Percentiles rank a stretch among this genome's conserved stretches.
Evolutionary conservation across 2,329 filamentous ascomycete species (phyloP).

Genomic region (Aureobasidium sp.): DNA sequence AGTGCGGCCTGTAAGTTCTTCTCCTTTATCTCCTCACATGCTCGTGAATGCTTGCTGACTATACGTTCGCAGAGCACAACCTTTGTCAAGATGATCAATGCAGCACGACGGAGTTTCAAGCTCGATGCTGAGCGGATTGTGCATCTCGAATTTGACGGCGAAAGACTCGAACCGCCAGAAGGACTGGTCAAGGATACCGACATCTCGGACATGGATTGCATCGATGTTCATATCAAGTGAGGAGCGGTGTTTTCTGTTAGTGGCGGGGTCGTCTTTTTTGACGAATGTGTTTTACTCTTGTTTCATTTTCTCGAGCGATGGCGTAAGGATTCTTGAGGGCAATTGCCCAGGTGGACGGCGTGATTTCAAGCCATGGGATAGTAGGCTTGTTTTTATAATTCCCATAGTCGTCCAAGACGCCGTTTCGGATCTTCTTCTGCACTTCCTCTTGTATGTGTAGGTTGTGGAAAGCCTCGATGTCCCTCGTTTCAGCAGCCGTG

Average conservation of each 20-base stretch:
- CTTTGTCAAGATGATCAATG: slow-evolving; percentile 55
- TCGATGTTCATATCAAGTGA: slow-evolving; percentile 65
- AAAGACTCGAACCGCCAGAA: slow-evolving; percentile 56
- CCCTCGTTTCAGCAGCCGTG: too few species aligned
- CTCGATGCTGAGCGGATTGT: slow-evolving; percentile 50
- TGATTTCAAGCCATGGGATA: background rate
- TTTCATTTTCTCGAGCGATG: background rate
- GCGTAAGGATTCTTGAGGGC: background rate
- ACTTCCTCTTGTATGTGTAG: background rate
- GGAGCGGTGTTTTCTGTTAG: background rate
- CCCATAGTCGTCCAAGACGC: background rate
- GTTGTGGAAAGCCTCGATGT: background rate
- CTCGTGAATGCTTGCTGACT: background rate
- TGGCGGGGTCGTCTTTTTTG: background rate
- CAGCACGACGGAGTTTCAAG: slow-evolving; percentile 51
- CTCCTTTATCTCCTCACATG: background rate
- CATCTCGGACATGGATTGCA: slow-evolving; percentile 64
- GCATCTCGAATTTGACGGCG: slow-evolving; percentile 68
- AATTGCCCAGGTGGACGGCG: background rate
- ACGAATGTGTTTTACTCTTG: background rate
- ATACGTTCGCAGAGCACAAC: slow-evolving; percentile 43
- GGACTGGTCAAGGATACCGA: slow-evolving; percentile 59
- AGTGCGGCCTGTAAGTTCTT: slow-evolving; percentile 38
- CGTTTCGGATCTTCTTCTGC: background rate
- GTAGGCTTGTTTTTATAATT: background rate